Evolutionary conservation across 257 asterid species (phyloP).

Genomic region (Marsdenia floribunda): DNA sequence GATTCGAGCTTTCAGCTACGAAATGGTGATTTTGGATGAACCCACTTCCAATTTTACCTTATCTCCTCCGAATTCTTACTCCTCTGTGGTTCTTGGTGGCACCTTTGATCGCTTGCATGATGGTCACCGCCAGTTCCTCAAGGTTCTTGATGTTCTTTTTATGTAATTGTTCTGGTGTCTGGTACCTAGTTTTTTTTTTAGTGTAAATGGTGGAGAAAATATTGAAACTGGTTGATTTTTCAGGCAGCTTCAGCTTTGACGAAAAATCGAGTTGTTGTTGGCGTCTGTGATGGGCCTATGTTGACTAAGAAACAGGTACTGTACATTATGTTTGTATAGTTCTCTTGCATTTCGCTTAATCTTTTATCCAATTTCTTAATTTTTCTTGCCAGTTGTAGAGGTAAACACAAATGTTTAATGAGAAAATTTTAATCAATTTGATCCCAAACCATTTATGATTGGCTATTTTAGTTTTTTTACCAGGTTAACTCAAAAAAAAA

Average conservation of each 20-base stretch:
- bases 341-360: background rate
- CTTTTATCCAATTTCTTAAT: background rate
- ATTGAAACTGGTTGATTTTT: constrained; percentile 12
- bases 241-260: constrained; percentile 72
- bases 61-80: constrained; percentile 55
- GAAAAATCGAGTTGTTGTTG: constrained; percentile 65
- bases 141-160: constrained; percentile 30
- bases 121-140: constrained; percentile 90
- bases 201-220: background rate
- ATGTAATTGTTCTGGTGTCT: background rate
- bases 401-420: too few species aligned
- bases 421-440: too few species aligned
- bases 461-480: too few species aligned
- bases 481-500: too few species aligned
- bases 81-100: constrained; percentile 85
- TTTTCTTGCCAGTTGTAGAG: background rate
- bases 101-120: constrained; percentile 93
- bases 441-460: too few species aligned
- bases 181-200: background rate
- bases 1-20: background rate
- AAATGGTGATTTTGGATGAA: constrained; percentile 38
- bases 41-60: constrained; percentile 25
- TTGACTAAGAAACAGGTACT: constrained; percentile 65
- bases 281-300: constrained; percentile 93
- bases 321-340: too few species aligned